phyloP scores from a whole-genome alignment of 202 grass and related monocot species.

The Brachypodium distachyon region DNA sequence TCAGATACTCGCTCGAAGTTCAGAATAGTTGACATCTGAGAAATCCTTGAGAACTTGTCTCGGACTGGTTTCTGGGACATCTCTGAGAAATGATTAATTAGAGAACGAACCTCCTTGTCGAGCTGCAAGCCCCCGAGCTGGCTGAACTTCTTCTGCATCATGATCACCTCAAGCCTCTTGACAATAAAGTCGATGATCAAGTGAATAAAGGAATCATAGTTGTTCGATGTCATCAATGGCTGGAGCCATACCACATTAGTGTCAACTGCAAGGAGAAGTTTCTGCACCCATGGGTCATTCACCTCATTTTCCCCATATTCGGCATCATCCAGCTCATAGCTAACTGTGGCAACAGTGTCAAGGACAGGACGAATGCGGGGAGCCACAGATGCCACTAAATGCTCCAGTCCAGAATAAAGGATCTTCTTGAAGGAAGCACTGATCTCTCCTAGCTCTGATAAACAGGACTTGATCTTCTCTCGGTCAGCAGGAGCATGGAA shows the following conservation, averaged over 20 bases:
- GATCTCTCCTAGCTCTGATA: slow-evolving; percentile 81
- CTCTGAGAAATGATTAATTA: slow-evolving; percentile 95
- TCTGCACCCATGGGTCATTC: slow-evolving; percentile 91
- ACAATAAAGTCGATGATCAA: slow-evolving; percentile 85
- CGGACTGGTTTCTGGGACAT: slow-evolving; percentile 85
- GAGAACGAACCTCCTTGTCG: slow-evolving; percentile 73
- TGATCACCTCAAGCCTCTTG: slow-evolving; percentile 92
- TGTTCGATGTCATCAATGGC: slow-evolving; percentile 75
- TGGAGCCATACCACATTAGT: slow-evolving; percentile 78
- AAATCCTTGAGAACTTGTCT: slow-evolving; percentile 87
- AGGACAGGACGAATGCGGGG: slow-evolving; percentile 71
- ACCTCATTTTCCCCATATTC: slow-evolving; percentile 89
- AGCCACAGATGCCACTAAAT: slow-evolving; percentile 67
- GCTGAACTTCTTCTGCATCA: slow-evolving; percentile 97
- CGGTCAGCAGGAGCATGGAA: slow-evolving; percentile 72
- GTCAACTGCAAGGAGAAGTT: slow-evolving; percentile 74
- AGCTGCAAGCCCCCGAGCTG: slow-evolving; percentile 89
- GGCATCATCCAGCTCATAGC: slow-evolving; percentile 77
- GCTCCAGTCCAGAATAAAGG: slow-evolving; percentile 71
- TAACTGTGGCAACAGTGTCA: slow-evolving; percentile 73
- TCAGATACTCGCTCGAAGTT: slow-evolving; percentile 92
- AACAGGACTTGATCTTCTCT: slow-evolving; percentile 93
- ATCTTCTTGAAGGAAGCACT: slow-evolving; percentile 73
- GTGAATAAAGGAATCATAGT: slow-evolving; percentile 83
- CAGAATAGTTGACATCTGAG: slow-evolving; percentile 87